Conservation (phyloP, 768 basidiomycete species). For the Kwoniella sp. region DNA sequence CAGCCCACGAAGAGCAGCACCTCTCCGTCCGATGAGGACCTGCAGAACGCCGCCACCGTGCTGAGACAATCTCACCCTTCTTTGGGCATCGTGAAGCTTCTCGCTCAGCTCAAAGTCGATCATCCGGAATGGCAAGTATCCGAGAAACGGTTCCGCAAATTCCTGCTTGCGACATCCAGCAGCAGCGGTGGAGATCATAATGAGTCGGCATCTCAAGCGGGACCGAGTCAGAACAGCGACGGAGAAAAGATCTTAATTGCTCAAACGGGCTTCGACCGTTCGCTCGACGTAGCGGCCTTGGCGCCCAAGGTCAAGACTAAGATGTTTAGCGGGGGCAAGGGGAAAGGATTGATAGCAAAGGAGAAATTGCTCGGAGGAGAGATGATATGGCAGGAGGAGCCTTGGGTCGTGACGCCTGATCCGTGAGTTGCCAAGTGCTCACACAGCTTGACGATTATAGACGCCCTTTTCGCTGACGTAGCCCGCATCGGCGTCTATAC, state of each 20-base stretch:
- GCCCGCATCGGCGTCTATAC: no score
- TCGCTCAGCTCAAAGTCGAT: constrained; percentile 64
- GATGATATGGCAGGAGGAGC: constrained; percentile 73
- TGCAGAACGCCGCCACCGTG: constrained; percentile 63
- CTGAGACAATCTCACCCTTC: constrained; percentile 66
- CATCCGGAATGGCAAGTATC: constrained; percentile 76
- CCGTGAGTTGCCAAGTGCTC: constrained; percentile 47
- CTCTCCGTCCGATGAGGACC: constrained; percentile 66
- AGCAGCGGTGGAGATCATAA: constrained; percentile 31
- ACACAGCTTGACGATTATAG: no score
- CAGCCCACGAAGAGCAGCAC: neutral
- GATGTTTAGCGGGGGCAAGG: constrained; percentile 70
- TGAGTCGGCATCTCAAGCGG: constrained; percentile 5
- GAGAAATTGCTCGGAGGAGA: constrained; percentile 72
- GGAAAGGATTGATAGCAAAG: constrained; percentile 79
- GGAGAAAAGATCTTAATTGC: constrained; percentile 58
- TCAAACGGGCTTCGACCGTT: constrained; percentile 66
- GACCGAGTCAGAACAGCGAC: neutral
- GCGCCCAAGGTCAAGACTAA: constrained; percentile 68
- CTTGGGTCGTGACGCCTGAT: constrained; percentile 50
- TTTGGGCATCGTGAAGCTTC: constrained; percentile 73
- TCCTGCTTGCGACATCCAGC: constrained; percentile 57
- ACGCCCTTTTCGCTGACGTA: no score
- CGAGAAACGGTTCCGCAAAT: constrained; percentile 76
- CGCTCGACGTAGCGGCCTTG: constrained; percentile 68